Evolutionary conservation across 768 basidiomycete genomes (phyloP).

Genomic region (Mycena sanguinolenta): DNA sequence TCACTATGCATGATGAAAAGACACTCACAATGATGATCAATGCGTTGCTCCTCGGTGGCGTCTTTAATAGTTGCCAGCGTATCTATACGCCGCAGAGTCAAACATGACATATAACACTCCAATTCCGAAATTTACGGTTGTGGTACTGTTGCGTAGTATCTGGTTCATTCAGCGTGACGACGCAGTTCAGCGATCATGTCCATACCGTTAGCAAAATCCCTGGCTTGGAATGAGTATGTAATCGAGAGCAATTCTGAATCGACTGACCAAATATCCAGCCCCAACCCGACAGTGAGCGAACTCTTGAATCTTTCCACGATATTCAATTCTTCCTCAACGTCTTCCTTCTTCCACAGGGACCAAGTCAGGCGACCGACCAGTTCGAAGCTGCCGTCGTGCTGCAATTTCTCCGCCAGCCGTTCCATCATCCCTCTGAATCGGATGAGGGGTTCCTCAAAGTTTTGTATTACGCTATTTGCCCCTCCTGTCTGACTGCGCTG

Average conservation of each 20-base stretch:
- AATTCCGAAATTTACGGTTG: too few relatives aligned
- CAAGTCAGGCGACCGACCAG: neutral
- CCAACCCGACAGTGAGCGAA: neutral
- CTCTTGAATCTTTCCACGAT: neutral
- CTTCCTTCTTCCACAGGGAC: neutral
- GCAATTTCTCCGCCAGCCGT: neutral
- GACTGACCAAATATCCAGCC: neutral
- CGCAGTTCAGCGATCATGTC: neutral
- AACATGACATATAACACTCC: too few relatives aligned
- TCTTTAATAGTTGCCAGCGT: too few relatives aligned
- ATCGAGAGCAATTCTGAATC: neutral
- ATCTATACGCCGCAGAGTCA: too few relatives aligned
- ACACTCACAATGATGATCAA: neutral
- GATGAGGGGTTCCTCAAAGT: neutral
- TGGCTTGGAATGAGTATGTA: neutral
- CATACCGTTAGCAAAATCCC: neutral
- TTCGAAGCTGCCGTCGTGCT: neutral
- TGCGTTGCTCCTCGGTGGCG: too few relatives aligned
- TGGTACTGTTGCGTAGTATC: neutral
- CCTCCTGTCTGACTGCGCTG: neutral
- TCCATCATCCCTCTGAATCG: neutral
- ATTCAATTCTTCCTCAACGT: neutral
- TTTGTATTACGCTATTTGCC: neutral
- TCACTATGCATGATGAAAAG: neutral
- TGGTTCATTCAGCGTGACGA: neutral